A percentile compares a stretch with the other conserved stretches of the same genome.
Conservation (phyloP, 352 stramenopile genomes). For the Pythium rhizo-oryzae region DNA sequence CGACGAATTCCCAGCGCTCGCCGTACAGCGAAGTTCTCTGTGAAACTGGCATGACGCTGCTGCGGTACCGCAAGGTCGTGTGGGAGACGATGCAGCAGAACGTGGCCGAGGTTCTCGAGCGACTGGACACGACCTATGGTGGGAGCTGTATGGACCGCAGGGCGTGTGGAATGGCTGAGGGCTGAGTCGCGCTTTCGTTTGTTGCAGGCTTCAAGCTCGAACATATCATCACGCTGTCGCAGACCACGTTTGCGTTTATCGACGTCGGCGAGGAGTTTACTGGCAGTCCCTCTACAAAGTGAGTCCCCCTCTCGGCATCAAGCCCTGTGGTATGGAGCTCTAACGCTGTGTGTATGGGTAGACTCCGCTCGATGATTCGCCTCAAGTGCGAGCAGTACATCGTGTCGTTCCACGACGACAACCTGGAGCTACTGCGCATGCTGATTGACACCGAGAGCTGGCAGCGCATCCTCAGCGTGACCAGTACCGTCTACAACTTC, state of each 20-base stretch:
- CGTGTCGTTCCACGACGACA: slow-evolving; percentile 80
- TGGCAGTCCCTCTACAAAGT: slow-evolving; percentile 69
- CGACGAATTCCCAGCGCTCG: slow-evolving; percentile 30
- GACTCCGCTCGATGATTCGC: slow-evolving; percentile 63
- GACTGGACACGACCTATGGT: slow-evolving; percentile 78
- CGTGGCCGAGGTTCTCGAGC: slow-evolving; percentile 69
- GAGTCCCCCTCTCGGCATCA: slow-evolving; percentile 14
- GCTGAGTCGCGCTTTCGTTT: background rate
- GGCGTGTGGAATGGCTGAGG: background rate
- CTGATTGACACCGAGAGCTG: slow-evolving; percentile 86
- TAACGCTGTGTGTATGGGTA: slow-evolving; percentile 12
- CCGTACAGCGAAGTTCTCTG: slow-evolving; percentile 72
- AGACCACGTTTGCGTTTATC: slow-evolving; percentile 73
- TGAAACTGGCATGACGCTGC: slow-evolving; percentile 76
- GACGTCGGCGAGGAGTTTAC: slow-evolving; percentile 89
- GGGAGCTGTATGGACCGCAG: background rate
- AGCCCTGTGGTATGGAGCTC: too few species aligned
- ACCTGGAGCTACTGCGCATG: slow-evolving; percentile 82
- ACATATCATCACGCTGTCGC: slow-evolving; percentile 83
- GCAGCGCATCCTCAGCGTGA: slow-evolving; percentile 64
- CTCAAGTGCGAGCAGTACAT: slow-evolving; percentile 87
- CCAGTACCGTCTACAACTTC: slow-evolving; percentile 50
- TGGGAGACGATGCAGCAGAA: slow-evolving; percentile 89
- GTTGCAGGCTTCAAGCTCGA: slow-evolving; percentile 82
- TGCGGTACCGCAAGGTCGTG: slow-evolving; percentile 83